phyloP scores from a whole-genome alignment of 805 yeast species.

The Kodamaea laetipori region DNA sequence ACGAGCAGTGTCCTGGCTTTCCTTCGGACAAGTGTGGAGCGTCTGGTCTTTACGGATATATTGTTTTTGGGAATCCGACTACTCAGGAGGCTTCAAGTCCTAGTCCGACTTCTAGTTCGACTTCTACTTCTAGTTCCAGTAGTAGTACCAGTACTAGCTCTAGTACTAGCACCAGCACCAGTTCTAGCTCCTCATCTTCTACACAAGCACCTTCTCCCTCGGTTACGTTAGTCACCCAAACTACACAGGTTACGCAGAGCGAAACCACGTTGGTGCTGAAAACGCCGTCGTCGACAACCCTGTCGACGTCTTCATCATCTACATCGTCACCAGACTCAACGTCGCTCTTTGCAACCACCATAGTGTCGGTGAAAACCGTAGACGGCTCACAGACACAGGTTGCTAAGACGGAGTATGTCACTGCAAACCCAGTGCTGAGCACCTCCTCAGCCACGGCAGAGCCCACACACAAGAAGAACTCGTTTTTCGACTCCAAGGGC shows the following conservation, averaged over 20 bases:
- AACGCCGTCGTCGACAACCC: slow-evolving; percentile 17
- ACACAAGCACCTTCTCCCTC: slow-evolving; percentile 4
- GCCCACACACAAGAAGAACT: slow-evolving; percentile 18
- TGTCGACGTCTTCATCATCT: slow-evolving; percentile 20
- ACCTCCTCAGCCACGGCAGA: slow-evolving; percentile 12
- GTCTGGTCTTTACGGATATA: slow-evolving; percentile 55
- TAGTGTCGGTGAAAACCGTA: slow-evolving; percentile 25
- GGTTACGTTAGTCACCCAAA: slow-evolving; percentile 14
- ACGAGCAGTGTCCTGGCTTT: slow-evolving; percentile 47
- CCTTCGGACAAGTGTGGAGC: slow-evolving; percentile 45
- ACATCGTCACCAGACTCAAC: slow-evolving; percentile 19
- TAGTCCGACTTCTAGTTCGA: slow-evolving; percentile 12
- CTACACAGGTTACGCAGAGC: slow-evolving; percentile 18
- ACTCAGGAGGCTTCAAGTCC: slow-evolving; percentile 15
- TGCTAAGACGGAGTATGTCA: slow-evolving; percentile 26
- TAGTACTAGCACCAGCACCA: too few relatives aligned
- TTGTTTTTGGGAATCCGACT: slow-evolving; percentile 33
- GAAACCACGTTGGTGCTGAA: slow-evolving; percentile 11
- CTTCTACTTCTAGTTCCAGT: slow-evolving; percentile 6
- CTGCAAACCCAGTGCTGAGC: slow-evolving; percentile 18
- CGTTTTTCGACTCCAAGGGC: slow-evolving; percentile 69
- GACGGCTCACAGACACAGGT: slow-evolving; percentile 24
- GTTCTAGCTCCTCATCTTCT: slow-evolving; percentile 11
- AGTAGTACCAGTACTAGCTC: slow-evolving; percentile 3
- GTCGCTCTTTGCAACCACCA: slow-evolving; percentile 20